Conservation (phyloP, 306 rosid species). For the Trifolium fragiferum region DNA sequence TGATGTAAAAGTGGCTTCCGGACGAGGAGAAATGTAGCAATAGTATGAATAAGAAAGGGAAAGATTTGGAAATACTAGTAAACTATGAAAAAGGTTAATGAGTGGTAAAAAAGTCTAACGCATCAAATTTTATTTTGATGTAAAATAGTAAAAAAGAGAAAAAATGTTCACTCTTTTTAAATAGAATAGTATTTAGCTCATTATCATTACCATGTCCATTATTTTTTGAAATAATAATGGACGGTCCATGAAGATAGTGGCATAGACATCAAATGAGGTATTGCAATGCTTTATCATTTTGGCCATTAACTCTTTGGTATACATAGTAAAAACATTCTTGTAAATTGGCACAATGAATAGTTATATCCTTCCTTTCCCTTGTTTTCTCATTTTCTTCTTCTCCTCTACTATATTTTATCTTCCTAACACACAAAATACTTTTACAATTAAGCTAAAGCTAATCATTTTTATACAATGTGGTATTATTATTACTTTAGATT, state of each 20-base stretch:
- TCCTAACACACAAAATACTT: too few relatives aligned
- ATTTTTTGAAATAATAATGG: constrained; percentile 33
- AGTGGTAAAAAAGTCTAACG: constrained; percentile 22
- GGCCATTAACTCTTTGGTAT: background rate
- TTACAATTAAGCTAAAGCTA: too few relatives aligned
- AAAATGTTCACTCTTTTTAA: constrained; percentile 14
- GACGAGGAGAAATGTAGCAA: background rate
- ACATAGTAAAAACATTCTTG: background rate
- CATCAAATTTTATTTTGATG: background rate
- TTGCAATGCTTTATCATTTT: background rate
- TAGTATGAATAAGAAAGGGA: constrained; percentile 29
- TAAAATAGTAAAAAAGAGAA: constrained; percentile 7
- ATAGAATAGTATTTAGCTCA: constrained; percentile 27
- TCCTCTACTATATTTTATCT: background rate
- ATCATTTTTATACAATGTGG: too few relatives aligned
- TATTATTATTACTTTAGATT: too few relatives aligned
- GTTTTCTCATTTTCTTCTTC: background rate
- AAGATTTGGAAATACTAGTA: constrained; percentile 24
- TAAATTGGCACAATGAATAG: background rate
- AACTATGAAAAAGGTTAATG: constrained; percentile 8
- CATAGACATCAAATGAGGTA: background rate
- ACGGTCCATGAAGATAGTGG: constrained; percentile 18
- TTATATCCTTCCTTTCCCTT: background rate
- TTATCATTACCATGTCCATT: constrained; percentile 24
- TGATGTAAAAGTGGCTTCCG: background rate